Conservation (phyloP, 768 basidiomycete genomes). For the Sarcomyxa edulis region DNA sequence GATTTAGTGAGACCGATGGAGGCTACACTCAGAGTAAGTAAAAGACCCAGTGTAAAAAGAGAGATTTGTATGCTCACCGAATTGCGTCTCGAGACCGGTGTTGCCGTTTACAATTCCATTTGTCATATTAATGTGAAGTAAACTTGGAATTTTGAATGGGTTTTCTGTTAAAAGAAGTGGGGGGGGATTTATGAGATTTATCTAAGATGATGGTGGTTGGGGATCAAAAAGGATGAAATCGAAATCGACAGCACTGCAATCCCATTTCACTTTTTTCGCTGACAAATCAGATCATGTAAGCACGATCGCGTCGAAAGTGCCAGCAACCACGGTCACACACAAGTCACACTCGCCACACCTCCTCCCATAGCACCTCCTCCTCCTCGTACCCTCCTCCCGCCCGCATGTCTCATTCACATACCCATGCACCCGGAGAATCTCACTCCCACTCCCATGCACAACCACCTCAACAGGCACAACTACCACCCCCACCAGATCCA, state of each 20-base stretch:
- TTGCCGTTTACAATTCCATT: slow-evolving; percentile 86
- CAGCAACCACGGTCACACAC: too few relatives aligned
- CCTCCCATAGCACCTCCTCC: slow-evolving; percentile 8
- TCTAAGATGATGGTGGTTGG: slow-evolving; percentile 22
- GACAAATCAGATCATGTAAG: too few relatives aligned
- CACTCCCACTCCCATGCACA: slow-evolving; percentile 44
- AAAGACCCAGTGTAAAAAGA: slow-evolving; percentile 5
- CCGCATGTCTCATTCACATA: slow-evolving; percentile 69
- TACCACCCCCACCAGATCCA: slow-evolving; percentile 55
- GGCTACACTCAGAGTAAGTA: slow-evolving; percentile 34
- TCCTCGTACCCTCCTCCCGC: slow-evolving; percentile 7
- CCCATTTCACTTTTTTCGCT: too few relatives aligned
- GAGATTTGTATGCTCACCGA: slow-evolving; percentile 41
- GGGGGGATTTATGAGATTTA: slow-evolving; percentile 12
- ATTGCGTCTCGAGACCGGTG: slow-evolving; percentile 67
- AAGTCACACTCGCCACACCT: slow-evolving; percentile 1
- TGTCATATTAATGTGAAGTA: slow-evolving; percentile 59
- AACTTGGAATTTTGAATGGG: too few relatives aligned
- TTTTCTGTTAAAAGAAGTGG: slow-evolving; percentile 13
- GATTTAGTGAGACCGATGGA: slow-evolving; percentile 73
- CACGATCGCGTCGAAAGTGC: too few relatives aligned
- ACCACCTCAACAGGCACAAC: slow-evolving; percentile 31
- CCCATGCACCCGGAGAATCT: slow-evolving; percentile 52
- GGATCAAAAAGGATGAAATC: slow-evolving; percentile 14
- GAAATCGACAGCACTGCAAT: slow-evolving; percentile 19